Evolutionary conservation across 441 rosid genomes (phyloP).

Genomic region (California macrophylla): DNA sequence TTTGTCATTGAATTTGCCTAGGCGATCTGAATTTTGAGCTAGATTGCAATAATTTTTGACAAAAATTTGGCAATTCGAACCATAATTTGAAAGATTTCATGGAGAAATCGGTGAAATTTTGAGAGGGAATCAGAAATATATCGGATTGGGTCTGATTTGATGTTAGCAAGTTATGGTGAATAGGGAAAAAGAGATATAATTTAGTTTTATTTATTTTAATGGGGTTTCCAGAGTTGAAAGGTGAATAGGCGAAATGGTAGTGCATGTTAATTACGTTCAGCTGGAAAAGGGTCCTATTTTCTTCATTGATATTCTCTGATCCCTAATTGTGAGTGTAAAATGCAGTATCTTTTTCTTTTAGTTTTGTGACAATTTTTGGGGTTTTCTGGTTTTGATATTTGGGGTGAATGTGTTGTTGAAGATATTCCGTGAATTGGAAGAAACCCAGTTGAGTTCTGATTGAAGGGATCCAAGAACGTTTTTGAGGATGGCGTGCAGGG

Average conservation of each 20-base stretch:
- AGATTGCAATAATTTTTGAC: neutral
- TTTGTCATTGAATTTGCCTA: neutral
- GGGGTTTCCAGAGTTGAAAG: neutral
- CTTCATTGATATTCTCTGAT: neutral
- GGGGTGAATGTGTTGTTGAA: slow-evolving; percentile 15
- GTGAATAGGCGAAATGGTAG: neutral
- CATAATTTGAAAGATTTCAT: no score
- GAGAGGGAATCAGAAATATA: neutral
- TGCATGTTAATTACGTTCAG: neutral
- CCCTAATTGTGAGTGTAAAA: neutral
- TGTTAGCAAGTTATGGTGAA: neutral
- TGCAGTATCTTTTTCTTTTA: neutral
- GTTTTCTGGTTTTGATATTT: neutral
- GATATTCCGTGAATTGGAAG: slow-evolving; percentile 29
- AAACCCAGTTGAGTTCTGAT: slow-evolving; percentile 10
- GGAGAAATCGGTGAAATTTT: neutral
- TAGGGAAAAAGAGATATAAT: neutral
- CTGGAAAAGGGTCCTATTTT: neutral
- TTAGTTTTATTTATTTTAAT: neutral
- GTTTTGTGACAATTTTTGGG: neutral
- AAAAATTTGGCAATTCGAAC: no score
- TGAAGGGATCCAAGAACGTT: neutral
- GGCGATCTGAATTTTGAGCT: neutral
- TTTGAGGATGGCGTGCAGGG: slow-evolving; percentile 62
- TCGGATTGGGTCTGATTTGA: neutral